phyloP scores from a whole-genome alignment of 345 rosid genomes.

The Hibiscus syriacus region DNA sequence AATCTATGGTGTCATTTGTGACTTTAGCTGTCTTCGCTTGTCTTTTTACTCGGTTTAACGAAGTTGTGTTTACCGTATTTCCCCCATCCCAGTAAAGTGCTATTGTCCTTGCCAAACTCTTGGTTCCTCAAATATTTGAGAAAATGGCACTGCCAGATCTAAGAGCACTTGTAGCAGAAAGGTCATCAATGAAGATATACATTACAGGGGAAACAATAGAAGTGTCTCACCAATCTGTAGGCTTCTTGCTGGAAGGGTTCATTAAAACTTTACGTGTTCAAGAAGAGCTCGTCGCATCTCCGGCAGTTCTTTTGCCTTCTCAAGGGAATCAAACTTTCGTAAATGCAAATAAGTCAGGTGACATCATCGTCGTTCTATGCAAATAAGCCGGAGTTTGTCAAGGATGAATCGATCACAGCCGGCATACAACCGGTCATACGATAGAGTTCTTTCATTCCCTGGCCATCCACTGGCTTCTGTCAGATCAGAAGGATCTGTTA shows the following conservation, averaged over 20 bases:
- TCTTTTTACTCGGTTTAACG: background rate
- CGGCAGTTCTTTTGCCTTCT: slow-evolving; percentile 50
- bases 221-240: slow-evolving; percentile 49
- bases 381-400: slow-evolving; percentile 27
- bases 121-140: slow-evolving; percentile 88
- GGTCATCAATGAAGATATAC: slow-evolving; percentile 46
- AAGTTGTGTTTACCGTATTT: background rate
- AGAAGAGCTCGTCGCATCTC: slow-evolving; percentile 52
- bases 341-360: slow-evolving; percentile 53
- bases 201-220: slow-evolving; percentile 67
- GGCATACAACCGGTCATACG: slow-evolving; percentile 30
- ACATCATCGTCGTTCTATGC: background rate
- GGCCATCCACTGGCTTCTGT: slow-evolving; percentile 32
- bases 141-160: slow-evolving; percentile 68
- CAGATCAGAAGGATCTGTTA: slow-evolving; percentile 50
- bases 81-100: slow-evolving; percentile 66
- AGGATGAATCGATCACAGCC: slow-evolving; percentile 22
- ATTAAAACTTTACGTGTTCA: slow-evolving; percentile 45
- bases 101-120: slow-evolving; percentile 57
- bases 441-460: slow-evolving; percentile 24
- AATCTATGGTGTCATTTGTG: background rate
- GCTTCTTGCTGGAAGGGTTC: slow-evolving; percentile 76
- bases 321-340: slow-evolving; percentile 45
- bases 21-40: background rate
- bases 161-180: slow-evolving; percentile 65